Evolutionary conservation across 2,329 filamentous ascomycete genomes (phyloP), one percentile per base, ranked within the genome.

Genomic region (Stachybotrys elegans): DNA sequence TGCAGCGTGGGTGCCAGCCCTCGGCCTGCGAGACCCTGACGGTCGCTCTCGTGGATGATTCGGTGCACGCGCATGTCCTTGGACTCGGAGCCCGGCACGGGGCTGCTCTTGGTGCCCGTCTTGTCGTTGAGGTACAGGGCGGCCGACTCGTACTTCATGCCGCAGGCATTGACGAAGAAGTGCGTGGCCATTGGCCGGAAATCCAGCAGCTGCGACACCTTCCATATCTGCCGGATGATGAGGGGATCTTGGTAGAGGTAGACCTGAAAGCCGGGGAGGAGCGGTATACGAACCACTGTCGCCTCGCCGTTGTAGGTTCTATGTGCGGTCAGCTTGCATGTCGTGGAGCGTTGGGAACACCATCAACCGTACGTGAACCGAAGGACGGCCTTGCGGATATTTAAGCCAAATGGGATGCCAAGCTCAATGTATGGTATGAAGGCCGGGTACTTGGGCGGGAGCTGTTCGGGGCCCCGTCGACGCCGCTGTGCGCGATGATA

Each of bases 1-100:
- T 36, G 23, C 19, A 43, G 20, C 16, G 42, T 43, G 14, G 29
- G 35, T 11, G 35, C n/a, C 7, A 38, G 20, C 35, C 35, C 35
- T 3, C 35, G 35, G 11, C 35, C 35, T 7, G 35, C 20, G n/a
- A 38, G 20, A 16, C 8, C 35, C 20, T 38, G 16, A 20, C 35
- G 35, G n/a, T 38, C 35, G 20, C 35, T 38, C 12, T 20, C 35
- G 20, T 38, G 35, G 20, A 38, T 38, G n/a, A 21, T 38, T 7
- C 35, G 35, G 20, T 38, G 35, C 6, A 38, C 35, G 4, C 35
- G 16, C 16, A 11, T 7, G 11, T 22, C 20, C 3, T 38, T 13
- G 14, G 3, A 13, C n/a, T 12, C 35, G 16, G 11, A 13, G 7
- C 35, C 35, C 3, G 35, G 35, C 16, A 38, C 14, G 12, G 35